Evolutionary conservation across 192 early-diverging fungal species (phyloP).

Genomic region (Linnemannia schmuckeri): DNA sequence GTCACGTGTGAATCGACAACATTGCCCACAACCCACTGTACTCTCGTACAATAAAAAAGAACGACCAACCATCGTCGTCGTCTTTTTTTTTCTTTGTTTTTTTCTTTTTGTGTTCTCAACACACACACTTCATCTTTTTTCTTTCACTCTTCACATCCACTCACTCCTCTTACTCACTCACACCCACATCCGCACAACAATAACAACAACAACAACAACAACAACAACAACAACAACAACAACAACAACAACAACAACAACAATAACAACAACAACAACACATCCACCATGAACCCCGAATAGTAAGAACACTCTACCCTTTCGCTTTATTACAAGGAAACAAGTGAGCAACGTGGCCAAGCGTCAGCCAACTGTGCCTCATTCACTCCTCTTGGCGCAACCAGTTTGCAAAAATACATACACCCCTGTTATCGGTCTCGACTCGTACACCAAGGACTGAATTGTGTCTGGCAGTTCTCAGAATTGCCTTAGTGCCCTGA

Average conservation of each 20-base stretch:
- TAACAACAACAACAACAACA: background rate
- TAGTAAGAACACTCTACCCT: slow-evolving; percentile 45
- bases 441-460: background rate
- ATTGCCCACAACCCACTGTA: background rate
- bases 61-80: background rate
- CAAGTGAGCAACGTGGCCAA: background rate
- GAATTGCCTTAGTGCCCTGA: background rate
- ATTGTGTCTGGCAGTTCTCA: background rate
- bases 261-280: background rate
- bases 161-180: background rate
- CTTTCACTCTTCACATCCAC: background rate
- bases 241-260: too few species aligned
- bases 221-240: too few species aligned
- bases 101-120: background rate
- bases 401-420: background rate
- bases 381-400: background rate
- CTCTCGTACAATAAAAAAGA: background rate
- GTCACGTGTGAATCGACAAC: background rate
- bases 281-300: slow-evolving; percentile 57
- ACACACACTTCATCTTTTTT: background rate
- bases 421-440: background rate
- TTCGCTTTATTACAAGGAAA: background rate
- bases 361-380: background rate
- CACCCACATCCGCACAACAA: background rate
- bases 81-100: too few species aligned